phyloP scores from a whole-genome alignment of 2,329 filamentous ascomycete species.

The Cadophora luteo-olivacea region DNA sequence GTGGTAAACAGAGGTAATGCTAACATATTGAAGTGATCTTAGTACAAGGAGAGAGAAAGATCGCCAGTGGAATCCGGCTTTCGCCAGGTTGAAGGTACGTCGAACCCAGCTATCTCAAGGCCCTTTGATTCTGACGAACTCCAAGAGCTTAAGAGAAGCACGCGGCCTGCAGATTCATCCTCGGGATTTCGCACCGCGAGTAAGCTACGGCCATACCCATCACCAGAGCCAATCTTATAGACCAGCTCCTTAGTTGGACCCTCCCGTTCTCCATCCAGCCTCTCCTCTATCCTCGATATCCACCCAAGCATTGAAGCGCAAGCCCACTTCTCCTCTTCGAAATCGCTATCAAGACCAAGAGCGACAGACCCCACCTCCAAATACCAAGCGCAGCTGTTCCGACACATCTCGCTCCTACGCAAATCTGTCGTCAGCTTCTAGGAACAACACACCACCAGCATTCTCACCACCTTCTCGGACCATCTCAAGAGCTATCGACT shows the following conservation, averaged over 20 bases:
- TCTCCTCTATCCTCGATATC: neutral
- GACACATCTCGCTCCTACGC: neutral
- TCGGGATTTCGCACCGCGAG: neutral
- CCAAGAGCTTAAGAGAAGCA: neutral
- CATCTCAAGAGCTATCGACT: neutral
- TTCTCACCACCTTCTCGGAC: neutral
- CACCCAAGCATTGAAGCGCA: neutral
- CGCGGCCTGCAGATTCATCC: neutral
- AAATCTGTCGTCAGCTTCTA: neutral
- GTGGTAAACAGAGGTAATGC: neutral
- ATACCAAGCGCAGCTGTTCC: neutral
- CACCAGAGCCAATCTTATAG: neutral
- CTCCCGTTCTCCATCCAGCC: neutral
- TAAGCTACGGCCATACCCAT: neutral
- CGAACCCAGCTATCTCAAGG: neutral
- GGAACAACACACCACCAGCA: neutral
- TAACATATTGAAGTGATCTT: neutral
- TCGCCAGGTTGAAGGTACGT: conserved; percentile 9
- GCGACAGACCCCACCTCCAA: neutral
- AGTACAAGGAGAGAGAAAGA: neutral
- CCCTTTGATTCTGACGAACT: neutral
- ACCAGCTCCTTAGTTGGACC: neutral
- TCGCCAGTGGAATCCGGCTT: neutral
- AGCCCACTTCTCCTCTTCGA: neutral
- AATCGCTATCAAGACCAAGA: neutral